These are phyloP conservation scores for Phytophthora rubi DNA, from an alignment of 352 stramenopile species.

Conservation along the genomic window DNA sequence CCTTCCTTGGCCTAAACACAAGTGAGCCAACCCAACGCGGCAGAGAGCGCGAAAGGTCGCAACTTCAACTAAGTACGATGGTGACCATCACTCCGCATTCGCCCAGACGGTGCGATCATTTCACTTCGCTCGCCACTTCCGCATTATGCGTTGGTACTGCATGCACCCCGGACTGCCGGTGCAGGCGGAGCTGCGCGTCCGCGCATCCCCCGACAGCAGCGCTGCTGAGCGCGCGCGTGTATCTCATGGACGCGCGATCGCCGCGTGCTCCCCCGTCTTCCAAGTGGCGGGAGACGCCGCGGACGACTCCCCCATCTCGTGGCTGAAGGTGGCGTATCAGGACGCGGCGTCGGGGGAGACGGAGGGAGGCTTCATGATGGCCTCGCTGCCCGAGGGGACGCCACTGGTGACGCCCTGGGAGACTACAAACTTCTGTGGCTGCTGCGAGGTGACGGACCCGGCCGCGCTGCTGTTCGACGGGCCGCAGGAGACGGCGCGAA, in stretches of 20 bases:
- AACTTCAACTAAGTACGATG: slow-evolving; percentile 11
- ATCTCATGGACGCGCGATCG: slow-evolving; percentile 57
- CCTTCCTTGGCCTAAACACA: neutral
- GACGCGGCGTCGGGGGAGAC: slow-evolving; percentile 37
- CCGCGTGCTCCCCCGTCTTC: slow-evolving; percentile 43
- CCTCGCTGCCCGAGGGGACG: slow-evolving; percentile 49
- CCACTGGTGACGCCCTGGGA: slow-evolving; percentile 62
- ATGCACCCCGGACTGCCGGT: slow-evolving; percentile 59
- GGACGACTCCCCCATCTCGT: slow-evolving; percentile 33
- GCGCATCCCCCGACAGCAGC: slow-evolving; percentile 54
- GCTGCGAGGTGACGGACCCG: slow-evolving; percentile 46
- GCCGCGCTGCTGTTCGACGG: slow-evolving; percentile 50
- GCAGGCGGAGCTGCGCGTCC: slow-evolving; percentile 71
- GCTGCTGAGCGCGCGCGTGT: slow-evolving; percentile 50
- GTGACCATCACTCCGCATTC: slow-evolving; percentile 12
- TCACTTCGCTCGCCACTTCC: neutral
- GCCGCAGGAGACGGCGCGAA: slow-evolving; percentile 28
- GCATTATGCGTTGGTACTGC: slow-evolving; percentile 76
- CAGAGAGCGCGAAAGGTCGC: slow-evolving; percentile 40
- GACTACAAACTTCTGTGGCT: slow-evolving; percentile 47
- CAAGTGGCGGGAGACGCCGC: slow-evolving; percentile 29
- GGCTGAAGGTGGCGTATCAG: slow-evolving; percentile 60
- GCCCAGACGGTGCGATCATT: slow-evolving; percentile 1
- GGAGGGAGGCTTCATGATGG: slow-evolving; percentile 62
- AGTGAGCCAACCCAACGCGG: slow-evolving; percentile 13